These are phyloP conservation scores for Chamaenerion angustifolium DNA, from an alignment of 345 rosid genomes.

Conservation along the genomic window DNA sequence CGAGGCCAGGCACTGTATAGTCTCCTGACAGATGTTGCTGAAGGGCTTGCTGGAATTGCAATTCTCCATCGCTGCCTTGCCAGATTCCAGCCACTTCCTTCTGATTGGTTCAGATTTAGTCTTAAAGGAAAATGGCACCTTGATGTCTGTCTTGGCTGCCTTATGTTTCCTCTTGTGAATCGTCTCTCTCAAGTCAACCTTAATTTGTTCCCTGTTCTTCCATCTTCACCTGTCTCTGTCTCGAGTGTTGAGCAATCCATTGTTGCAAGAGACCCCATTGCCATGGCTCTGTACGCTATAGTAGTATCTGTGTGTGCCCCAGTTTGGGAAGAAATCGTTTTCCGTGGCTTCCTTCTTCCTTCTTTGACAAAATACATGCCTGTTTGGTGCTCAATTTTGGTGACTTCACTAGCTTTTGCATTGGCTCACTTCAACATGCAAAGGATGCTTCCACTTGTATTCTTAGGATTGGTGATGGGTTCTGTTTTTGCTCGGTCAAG, in stretches of 20 bases:
- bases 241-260: constrained; percentile 42
- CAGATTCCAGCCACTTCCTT: constrained; percentile 29
- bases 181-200: constrained; percentile 35
- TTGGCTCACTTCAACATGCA: constrained; percentile 38
- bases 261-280: constrained; percentile 33
- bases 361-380: constrained; percentile 43
- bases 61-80: constrained; percentile 31
- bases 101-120: constrained; percentile 31
- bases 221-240: constrained; percentile 28
- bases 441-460: constrained; percentile 38
- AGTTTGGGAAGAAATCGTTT: constrained; percentile 43
- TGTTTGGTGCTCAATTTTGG: constrained; percentile 31
- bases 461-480: constrained; percentile 37
- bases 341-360: constrained; percentile 39
- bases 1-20: constrained; percentile 40
- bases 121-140: constrained; percentile 34
- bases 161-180: constrained; percentile 37
- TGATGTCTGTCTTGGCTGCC: constrained; percentile 38
- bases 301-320: constrained; percentile 43
- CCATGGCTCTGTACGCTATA: constrained; percentile 37
- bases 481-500: constrained; percentile 29
- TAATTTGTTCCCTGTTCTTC: constrained; percentile 31
- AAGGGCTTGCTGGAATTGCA: constrained; percentile 35
- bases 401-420: constrained; percentile 35
- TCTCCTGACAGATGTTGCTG: constrained; percentile 37